These are phyloP conservation scores for Ogataea corticis DNA, from an alignment of 805 yeast genomes.

Conservation along the genomic window DNA sequence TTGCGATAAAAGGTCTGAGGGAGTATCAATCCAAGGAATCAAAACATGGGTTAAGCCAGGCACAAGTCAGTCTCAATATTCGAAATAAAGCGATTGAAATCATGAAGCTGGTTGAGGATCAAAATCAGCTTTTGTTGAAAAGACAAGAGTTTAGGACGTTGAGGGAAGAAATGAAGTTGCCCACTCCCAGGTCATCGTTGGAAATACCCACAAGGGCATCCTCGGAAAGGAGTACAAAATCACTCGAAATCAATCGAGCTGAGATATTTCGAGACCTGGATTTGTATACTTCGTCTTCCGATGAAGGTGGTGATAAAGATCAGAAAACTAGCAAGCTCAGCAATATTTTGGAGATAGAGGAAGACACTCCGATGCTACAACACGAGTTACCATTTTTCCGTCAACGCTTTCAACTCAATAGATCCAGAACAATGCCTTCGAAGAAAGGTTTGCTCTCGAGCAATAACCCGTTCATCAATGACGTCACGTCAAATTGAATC, in stretches of 20 bases:
- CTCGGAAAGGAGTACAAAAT: constrained; percentile 16
- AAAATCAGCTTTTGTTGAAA: constrained; percentile 38
- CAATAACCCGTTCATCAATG: constrained; percentile 13
- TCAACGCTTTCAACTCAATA: constrained; percentile 2
- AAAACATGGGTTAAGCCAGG: constrained; percentile 19
- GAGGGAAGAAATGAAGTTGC: constrained; percentile 41
- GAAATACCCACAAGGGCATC: constrained; percentile 29
- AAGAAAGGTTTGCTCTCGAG: constrained; percentile 6
- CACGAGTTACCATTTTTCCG: neutral
- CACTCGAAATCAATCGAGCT: constrained; percentile 33
- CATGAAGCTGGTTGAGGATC: constrained; percentile 33
- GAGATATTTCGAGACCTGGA: constrained; percentile 21
- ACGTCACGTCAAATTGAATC: neutral
- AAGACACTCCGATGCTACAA: constrained; percentile 7
- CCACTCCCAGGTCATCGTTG: constrained; percentile 30
- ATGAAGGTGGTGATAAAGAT: constrained; percentile 17
- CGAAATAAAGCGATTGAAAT: constrained; percentile 39
- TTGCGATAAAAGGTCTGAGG: constrained; percentile 25
- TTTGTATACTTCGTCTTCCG: constrained; percentile 13
- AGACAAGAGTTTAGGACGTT: constrained; percentile 42
- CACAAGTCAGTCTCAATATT: constrained; percentile 34
- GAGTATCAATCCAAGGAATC: constrained; percentile 31
- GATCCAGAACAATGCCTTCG: constrained; percentile 13
- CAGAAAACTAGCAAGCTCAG: constrained; percentile 15
- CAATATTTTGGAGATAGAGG: constrained; percentile 23